Evolutionary conservation across 2,329 filamentous ascomycete genomes (phyloP), one percentile per base, ranked within the genome.

Genomic region (Hymenoscyphus fraxineus): DNA sequence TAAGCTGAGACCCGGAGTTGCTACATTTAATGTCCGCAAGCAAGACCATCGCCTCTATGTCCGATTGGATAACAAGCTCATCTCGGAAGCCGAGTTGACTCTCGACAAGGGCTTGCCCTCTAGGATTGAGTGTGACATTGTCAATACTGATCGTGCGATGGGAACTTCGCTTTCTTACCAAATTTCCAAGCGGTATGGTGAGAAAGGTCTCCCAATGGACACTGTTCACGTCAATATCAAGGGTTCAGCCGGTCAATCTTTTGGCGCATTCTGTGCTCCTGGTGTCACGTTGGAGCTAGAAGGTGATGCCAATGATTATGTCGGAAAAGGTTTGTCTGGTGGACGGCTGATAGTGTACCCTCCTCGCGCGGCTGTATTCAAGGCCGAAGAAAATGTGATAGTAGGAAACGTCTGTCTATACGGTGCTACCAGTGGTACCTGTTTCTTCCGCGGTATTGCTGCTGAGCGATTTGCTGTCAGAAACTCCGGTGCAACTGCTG

Each of bases 21-120:
- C 94, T 47, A 97, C 93, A 12, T 97, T 97, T 85, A 97, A 97
- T 73, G 93, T 97, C 65, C 91, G 94, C 78, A 97, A 97, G 84
- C 94, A 98, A 79, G 94, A 98, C 72, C 94, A 98, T 79, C 88
- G 91, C 75, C 88, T 98, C 22, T 93, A 97, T 77, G 88, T 93
- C 67, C 91, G 94, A 73, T 84, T 98, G 12, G 94, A 98, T 78
- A 98, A 98, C 82, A 97, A 97, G 83, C 85, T 98, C 63, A 97
- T 97, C 73, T 92, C 93, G 0, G 94, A 98, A 79, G 93, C 93
- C 9, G 94, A 98, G 79, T 83, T 97, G 72, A 96, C 94, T 47
- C 85, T 98, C 13, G 93, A 97, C 79, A 97, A 96, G 83, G 93
- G 94, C 39, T 82, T 97, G 16, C 94, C 94, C 15, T 95, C 92